Evolutionary conservation across 2,329 filamentous ascomycete genomes (phyloP), one percentile per base, ranked within the genome.

Genomic region (Fusarium virguliforme): DNA sequence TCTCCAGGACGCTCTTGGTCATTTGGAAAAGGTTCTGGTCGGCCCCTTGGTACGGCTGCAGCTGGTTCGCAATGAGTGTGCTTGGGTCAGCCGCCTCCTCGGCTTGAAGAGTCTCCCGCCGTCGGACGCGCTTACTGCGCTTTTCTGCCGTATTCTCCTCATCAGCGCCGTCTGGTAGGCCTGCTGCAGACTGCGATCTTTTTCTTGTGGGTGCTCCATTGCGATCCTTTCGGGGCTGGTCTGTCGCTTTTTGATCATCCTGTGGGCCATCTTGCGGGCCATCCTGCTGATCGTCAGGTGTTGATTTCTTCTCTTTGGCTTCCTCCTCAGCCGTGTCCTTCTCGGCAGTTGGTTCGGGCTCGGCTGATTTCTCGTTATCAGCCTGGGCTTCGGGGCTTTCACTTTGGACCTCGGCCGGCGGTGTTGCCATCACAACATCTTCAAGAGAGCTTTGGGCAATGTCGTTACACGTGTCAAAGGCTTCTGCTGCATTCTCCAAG

Each of bases 121-220:
- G 84, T 50, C 90, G 85, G 32, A 89, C 89, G 55, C 90, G 83
- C 75, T 92, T 92, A 78, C 89, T 91, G 62, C 90, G 83, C 74
- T 91, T 91, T 59, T 88, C 86, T 10, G 87, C 84, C 2, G 81
- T 82, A 26, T 83, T 85, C 35, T 91, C 89, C 57, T 91, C 89
- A 8, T 90, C 88, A 1, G 76, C 82, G 0, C 79, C 83, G 3
- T 91, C 89, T 1, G 83, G 83, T 15, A 91, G 78, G 4, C 89
- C 89, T 5, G 89, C 89, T 32, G 81, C 80, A 10, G 89, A 91
- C 66, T 91, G 89, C 2, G 89, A 91, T 55, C 89, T 84, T 75
- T 91, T 91, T 56, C 89, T 84, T 1, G 84, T 85, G 12, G 78
- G 6, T 82, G 71, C 2, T 85, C 83, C n/a, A 74, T 72, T 82